Percentiles rank a stretch among this genome's conserved stretches.
These are phyloP conservation scores for Solanum chilense DNA, from an alignment of 257 asterid genomes.

Conservation along the genomic window DNA sequence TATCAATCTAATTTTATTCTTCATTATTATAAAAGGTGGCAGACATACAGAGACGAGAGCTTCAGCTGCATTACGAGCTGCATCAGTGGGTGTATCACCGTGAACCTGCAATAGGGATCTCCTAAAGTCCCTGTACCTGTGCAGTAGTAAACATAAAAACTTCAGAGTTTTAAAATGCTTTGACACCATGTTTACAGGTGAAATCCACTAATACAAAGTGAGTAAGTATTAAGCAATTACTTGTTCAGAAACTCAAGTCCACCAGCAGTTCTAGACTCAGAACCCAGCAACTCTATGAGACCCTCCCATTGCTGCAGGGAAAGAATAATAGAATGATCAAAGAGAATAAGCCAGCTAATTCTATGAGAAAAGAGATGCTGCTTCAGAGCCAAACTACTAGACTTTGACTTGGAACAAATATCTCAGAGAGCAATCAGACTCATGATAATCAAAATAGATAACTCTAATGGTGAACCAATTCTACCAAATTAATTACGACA, in stretches of 20 bases:
- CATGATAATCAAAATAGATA: neutral
- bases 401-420: neutral
- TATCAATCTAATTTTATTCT: neutral
- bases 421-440: neutral
- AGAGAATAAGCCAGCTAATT: neutral
- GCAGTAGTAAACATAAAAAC: neutral
- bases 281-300: slow-evolving; percentile 70
- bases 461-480: neutral
- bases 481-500: neutral
- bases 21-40: slow-evolving; percentile 3
- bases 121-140: slow-evolving; percentile 85
- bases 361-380: neutral
- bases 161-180: neutral
- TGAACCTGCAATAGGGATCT: slow-evolving; percentile 68
- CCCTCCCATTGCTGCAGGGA: slow-evolving; percentile 94
- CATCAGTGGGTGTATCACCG: slow-evolving; percentile 42
- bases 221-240: slow-evolving; percentile 19
- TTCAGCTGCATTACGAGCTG: slow-evolving; percentile 71
- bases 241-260: slow-evolving; percentile 86
- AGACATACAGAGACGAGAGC: slow-evolving; percentile 62
- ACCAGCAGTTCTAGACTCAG: slow-evolving; percentile 69
- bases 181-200: neutral
- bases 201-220: neutral
- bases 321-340: neutral
- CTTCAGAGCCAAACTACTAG: neutral